These are phyloP conservation scores for Xylaria grammica DNA, from an alignment of 495 filamentous ascomycete species.

Conservation along the genomic window DNA sequence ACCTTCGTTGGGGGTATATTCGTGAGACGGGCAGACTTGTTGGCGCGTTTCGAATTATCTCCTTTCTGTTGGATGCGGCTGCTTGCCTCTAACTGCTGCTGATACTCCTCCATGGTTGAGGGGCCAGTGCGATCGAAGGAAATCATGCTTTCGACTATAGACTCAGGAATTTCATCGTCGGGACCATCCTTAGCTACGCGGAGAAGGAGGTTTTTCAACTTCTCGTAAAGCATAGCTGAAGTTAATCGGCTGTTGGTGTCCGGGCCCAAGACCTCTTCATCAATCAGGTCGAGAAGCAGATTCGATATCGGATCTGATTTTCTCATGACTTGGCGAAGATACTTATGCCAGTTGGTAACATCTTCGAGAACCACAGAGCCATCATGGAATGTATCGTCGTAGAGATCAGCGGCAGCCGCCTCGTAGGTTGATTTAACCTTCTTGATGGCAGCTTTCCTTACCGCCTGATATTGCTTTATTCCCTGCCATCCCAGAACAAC, in stretches of 20 bases:
- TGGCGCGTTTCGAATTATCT: no score
- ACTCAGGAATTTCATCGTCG: background rate
- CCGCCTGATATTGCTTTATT: background rate
- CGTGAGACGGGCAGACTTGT: no score
- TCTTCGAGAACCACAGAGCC: background rate
- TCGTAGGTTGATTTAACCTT: background rate
- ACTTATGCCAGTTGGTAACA: background rate
- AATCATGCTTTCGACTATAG: background rate
- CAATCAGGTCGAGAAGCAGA: background rate
- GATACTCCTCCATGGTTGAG: no score
- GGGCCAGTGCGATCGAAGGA: no score
- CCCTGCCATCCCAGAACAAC: slow-evolving; percentile 41
- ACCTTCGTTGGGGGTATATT: no score
- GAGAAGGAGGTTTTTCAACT: background rate
- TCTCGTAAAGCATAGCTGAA: background rate
- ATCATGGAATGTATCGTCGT: background rate
- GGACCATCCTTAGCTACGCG: background rate
- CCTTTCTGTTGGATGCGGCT: no score
- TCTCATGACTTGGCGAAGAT: background rate
- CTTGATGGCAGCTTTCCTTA: background rate
- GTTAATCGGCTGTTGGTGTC: background rate
- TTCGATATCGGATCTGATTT: background rate
- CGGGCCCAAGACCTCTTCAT: background rate
- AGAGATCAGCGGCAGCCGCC: background rate
- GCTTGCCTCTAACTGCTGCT: no score